Conservation (phyloP, 2,329 filamentous ascomycete species). For the Hymenoscyphus repandus region DNA sequence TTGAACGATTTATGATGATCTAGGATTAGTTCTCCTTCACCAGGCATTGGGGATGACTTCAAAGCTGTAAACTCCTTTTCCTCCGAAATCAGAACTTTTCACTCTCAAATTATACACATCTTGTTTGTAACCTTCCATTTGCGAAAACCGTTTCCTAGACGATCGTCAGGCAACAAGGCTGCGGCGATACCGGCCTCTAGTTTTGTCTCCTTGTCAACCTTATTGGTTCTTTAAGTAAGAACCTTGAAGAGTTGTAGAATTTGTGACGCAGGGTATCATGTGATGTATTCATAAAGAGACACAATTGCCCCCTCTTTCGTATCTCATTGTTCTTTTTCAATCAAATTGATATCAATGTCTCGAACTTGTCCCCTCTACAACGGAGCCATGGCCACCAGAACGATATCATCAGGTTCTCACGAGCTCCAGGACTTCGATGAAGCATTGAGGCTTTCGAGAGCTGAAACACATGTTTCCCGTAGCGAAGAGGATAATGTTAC, state of each 20-base stretch:
- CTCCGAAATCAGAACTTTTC: not conserved
- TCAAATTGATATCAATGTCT: too few relatives aligned
- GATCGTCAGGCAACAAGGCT: not conserved
- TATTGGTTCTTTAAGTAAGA: not conserved
- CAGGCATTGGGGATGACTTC: too few relatives aligned
- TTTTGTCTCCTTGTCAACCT: not conserved
- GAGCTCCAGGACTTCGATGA: not conserved
- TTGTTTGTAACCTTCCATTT: not conserved
- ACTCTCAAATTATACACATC: not conserved
- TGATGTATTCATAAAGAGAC: not conserved
- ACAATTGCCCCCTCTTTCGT: too few relatives aligned
- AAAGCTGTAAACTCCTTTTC: not conserved
- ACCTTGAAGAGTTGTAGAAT: not conserved
- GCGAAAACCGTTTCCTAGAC: not conserved
- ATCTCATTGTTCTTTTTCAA: too few relatives aligned
- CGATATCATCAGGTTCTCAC: not conserved
- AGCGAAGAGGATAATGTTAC: not conserved
- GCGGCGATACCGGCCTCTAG: not conserved
- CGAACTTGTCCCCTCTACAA: too few relatives aligned
- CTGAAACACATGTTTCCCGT: not conserved
- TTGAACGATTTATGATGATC: too few relatives aligned
- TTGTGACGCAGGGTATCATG: not conserved
- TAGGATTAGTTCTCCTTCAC: too few relatives aligned
- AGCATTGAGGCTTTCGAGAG: not conserved
- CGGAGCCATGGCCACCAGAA: not conserved